These are phyloP conservation scores for Trichoderma sp. DNA, from an alignment of 2,329 filamentous ascomycete species.

Conservation along the genomic window DNA sequence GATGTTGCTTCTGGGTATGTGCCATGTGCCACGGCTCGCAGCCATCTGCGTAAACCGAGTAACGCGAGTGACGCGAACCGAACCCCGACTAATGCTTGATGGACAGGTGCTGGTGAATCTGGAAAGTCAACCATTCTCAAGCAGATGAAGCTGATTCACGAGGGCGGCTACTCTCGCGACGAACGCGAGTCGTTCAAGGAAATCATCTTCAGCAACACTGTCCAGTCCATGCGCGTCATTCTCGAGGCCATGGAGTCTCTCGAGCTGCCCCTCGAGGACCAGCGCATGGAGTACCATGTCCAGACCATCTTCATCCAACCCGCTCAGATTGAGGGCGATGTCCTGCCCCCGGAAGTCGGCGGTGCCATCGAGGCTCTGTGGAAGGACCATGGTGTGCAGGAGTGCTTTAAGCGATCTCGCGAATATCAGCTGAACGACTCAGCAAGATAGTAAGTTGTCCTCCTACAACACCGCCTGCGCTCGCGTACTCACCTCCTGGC, in stretches of 20 bases:
- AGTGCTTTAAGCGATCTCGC: conserved; percentile 92
- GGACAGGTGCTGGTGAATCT: conserved; percentile 85
- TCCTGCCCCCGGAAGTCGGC: conserved; percentile 90
- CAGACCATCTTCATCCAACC: conserved; percentile 99
- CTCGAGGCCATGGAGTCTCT: conserved; percentile 70
- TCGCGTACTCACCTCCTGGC: conserved; percentile 17
- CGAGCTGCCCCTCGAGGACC: conserved; percentile 83
- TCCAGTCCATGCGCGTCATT: conserved; percentile 70
- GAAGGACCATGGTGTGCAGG: conserved; percentile 89
- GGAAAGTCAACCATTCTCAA: conserved; percentile 96
- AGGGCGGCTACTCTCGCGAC: conserved; percentile 96
- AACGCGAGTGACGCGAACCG: background rate
- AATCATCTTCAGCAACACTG: conserved; percentile 71
- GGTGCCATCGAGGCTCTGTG: conserved; percentile 89
- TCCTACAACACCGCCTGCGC: too few relatives aligned
- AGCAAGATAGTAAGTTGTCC: conserved; percentile 80
- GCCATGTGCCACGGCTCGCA: background rate
- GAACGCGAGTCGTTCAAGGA: conserved; percentile 71
- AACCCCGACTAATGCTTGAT: conserved; percentile 13
- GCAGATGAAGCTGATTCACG: conserved; percentile 99
- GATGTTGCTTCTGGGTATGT: conserved; percentile 92
- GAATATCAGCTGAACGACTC: conserved; percentile 98
- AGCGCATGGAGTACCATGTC: conserved; percentile 93
- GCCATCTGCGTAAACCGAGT: background rate
- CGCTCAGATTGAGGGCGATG: conserved; percentile 93